These are phyloP conservation scores for Haplosporangium sp. DNA, from an alignment of 371 early-diverging fungal genomes.

Conservation along the genomic window DNA sequence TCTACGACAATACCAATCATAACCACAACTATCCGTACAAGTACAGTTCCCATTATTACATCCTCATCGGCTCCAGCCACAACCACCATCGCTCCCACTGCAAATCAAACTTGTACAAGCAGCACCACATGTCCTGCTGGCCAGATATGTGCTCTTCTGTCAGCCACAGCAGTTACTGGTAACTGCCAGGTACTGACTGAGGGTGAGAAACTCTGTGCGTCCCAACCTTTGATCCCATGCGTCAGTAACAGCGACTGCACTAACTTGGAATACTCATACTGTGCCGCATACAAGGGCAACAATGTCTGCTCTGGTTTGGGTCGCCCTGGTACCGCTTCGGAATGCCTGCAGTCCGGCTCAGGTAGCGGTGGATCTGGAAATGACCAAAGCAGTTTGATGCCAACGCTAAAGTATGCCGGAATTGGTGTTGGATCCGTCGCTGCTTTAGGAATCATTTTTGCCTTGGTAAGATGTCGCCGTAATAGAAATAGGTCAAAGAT, in stretches of 20 bases:
- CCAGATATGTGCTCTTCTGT: conserved; percentile 23
- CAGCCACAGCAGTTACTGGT: conserved; percentile 7
- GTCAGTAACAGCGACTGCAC: conserved; percentile 12
- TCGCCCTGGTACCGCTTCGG: conserved; percentile 5
- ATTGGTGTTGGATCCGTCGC: conserved; percentile 43
- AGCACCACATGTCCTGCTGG: conserved; percentile 9
- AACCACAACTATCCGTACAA: too few species aligned
- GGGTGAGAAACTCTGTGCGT: background rate
- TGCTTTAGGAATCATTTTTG: conserved; percentile 31
- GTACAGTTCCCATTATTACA: background rate
- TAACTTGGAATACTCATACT: conserved; percentile 24
- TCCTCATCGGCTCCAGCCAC: conserved; percentile 1
- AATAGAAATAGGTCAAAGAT: conserved; percentile 31
- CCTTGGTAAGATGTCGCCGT: conserved; percentile 35
- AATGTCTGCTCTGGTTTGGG: conserved; percentile 31
- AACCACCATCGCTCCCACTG: background rate
- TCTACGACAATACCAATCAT: background rate
- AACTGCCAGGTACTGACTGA: conserved; percentile 13
- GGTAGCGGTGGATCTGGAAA: too few species aligned
- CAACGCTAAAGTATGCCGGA: conserved; percentile 42
- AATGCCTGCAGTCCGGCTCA: conserved; percentile 5
- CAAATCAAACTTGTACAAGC: conserved; percentile 15
- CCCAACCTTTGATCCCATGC: conserved; percentile 20
- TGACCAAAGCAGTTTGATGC: conserved; percentile 7
- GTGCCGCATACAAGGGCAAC: background rate